Percentiles rank a stretch among this genome's conserved stretches.
Conservation (phyloP, 192 early-diverging fungal species). For the Linnemannia exigua region DNA sequence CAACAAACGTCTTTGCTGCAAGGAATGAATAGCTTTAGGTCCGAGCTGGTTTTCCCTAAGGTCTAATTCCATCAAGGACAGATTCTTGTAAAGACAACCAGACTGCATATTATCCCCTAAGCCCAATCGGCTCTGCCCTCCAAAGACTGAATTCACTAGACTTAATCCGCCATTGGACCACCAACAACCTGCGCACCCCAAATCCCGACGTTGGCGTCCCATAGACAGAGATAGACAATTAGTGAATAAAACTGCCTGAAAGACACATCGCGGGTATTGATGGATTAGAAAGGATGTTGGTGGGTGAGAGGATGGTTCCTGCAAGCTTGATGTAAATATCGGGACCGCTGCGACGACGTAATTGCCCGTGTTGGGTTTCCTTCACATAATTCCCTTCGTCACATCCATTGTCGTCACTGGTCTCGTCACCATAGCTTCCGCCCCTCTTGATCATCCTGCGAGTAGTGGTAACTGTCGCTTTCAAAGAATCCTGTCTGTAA, state of each 20-base stretch:
- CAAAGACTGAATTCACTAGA: slow-evolving; percentile 39
- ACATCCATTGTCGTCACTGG: background rate
- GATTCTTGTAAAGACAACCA: slow-evolving; percentile 40
- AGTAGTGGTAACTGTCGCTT: background rate
- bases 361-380: slow-evolving; percentile 21
- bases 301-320: slow-evolving; percentile 39
- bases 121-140: slow-evolving; percentile 39
- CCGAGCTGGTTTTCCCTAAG: slow-evolving; percentile 49
- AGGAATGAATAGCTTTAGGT: slow-evolving; percentile 31
- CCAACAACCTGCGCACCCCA: slow-evolving; percentile 56
- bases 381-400: background rate
- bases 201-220: slow-evolving; percentile 48
- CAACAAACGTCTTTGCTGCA: slow-evolving; percentile 31
- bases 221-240: slow-evolving; percentile 38
- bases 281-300: too few species aligned
- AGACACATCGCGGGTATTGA: slow-evolving; percentile 50
- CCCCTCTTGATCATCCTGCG: background rate
- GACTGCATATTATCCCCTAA: slow-evolving; percentile 51
- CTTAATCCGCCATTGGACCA: slow-evolving; percentile 44
- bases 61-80: slow-evolving; percentile 47
- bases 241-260: slow-evolving; percentile 41
- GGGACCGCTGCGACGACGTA: slow-evolving; percentile 12
- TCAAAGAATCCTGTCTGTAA: background rate
- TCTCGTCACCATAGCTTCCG: background rate
- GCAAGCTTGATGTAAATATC: slow-evolving; percentile 50